Evolutionary conservation across 768 basidiomycete genomes (phyloP), one percentile per base, ranked within the genome.

Genomic region (Rossbeevera mucosa): DNA sequence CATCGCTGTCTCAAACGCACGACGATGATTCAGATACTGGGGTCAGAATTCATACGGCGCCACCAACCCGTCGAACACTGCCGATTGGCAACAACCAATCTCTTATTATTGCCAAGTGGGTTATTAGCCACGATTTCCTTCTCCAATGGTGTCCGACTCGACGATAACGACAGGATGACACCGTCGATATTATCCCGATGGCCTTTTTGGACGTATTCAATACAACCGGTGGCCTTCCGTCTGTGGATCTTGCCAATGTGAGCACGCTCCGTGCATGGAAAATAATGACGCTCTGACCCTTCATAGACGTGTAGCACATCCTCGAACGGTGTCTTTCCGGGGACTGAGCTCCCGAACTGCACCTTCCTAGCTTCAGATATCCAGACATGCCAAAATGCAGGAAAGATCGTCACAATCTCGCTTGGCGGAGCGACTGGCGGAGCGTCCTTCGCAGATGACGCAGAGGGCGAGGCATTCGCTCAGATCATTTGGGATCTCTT

Each of bases 401-500:
- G 84, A 4, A 85, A 85, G 61, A 74, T 81, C 22, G 64, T 82
- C n/a, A 82, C 81, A 2, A 60, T 81, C 12, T 81, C 80, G 33
- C 68, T 83, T n/a, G 83, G 84, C 29, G 83, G 84, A 20, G 83
- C 81, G 2, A 80, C 79, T 4, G 87, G 85, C 18, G 73, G 76
- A 7, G 80, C 80, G 18, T 79, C 80, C 7, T 88, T 88, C 62
- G 61, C 72, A 33, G 75, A 78, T 33, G 84, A 82, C 50, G 67
- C 71, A 2, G 77, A 88, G 58, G 87, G 82, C 2, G 62, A 68
- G 20, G 63, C 72, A 1, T 89, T 86, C 64, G 86, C 81, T 0
- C 75, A 82, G 33, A 81, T 77, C 0, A 80, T 90, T 43, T 90
- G 88, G 88, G 51, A 70, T 41, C 52, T 86, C 46, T 88, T 88